phyloP scores from a whole-genome alignment of 2,329 filamentous ascomycete genomes.

The Talaromyces sp. region DNA sequence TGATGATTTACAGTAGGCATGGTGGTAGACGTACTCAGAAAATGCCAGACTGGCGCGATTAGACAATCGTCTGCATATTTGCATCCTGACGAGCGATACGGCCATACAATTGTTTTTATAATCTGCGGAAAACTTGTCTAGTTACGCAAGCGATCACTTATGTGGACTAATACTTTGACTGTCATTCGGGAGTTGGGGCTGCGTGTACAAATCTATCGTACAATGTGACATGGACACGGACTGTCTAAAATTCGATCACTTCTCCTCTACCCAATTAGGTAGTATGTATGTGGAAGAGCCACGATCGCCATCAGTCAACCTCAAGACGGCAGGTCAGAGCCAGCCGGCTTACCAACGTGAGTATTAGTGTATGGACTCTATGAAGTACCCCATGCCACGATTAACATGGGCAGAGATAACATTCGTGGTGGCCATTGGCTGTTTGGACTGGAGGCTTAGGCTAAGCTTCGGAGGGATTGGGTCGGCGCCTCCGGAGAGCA shows the following conservation, averaged over 20 bases:
- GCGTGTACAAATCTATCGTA: not conserved
- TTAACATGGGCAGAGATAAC: constrained; percentile 11
- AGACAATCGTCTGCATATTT: not conserved
- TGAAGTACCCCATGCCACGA: not conserved
- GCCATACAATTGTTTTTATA: not conserved
- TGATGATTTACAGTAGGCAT: not conserved
- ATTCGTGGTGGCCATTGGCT: constrained; percentile 1
- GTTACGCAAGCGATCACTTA: not conserved
- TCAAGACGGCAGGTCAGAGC: not conserved
- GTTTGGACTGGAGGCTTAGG: not conserved
- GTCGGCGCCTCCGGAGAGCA: not conserved
- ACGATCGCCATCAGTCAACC: not conserved
- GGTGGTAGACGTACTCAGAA: not conserved
- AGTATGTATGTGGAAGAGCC: not conserved
- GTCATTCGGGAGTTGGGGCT: not conserved
- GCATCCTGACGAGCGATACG: not conserved
- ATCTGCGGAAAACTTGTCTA: not conserved
- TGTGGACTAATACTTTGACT: not conserved
- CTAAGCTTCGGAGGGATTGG: constrained; percentile 5
- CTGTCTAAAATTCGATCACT: not conserved
- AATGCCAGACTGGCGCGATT: not conserved
- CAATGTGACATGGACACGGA: not conserved
- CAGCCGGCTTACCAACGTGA: not conserved
- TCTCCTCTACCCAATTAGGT: not conserved
- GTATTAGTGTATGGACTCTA: not conserved